phyloP scores from a whole-genome alignment of 1,284 basidiomycete species.

The Phellinidium pouzarii region DNA sequence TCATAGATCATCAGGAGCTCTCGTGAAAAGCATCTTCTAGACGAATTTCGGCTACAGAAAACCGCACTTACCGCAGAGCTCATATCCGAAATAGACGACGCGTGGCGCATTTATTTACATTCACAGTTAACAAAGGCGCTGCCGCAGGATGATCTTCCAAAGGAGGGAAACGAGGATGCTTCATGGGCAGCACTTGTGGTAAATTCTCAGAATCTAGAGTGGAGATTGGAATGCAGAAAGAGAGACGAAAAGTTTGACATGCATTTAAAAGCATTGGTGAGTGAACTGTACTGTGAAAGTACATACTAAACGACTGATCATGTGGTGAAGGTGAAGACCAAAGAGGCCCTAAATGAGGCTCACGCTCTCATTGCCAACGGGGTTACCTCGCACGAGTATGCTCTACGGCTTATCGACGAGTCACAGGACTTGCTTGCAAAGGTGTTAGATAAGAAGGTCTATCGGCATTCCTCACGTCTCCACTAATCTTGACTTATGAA shows the following conservation, averaged over 20 bases:
- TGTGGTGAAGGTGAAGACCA: slow-evolving; percentile 41
- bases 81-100: slow-evolving; percentile 49
- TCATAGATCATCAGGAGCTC: slow-evolving; percentile 84
- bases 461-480: slow-evolving; percentile 20
- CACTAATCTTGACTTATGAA: slow-evolving; percentile 18
- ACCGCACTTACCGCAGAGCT: slow-evolving; percentile 53
- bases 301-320: neutral
- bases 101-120: slow-evolving; percentile 62
- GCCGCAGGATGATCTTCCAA: slow-evolving; percentile 38
- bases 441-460: slow-evolving; percentile 71
- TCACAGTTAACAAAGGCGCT: slow-evolving; percentile 57
- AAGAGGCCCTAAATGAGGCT: slow-evolving; percentile 44
- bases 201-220: slow-evolving; percentile 46
- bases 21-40: slow-evolving; percentile 78
- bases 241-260: slow-evolving; percentile 90
- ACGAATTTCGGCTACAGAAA: slow-evolving; percentile 53
- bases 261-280: slow-evolving; percentile 71
- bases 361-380: slow-evolving; percentile 35
- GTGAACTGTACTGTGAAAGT: slow-evolving; percentile 24
- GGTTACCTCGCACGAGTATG: slow-evolving; percentile 37
- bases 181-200: slow-evolving; percentile 49
- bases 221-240: slow-evolving; percentile 64
- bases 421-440: slow-evolving; percentile 72
- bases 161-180: slow-evolving; percentile 41
- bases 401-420: slow-evolving; percentile 61